These are phyloP conservation scores for Pichia kudriavzevii DNA, from an alignment of 1,139 yeast species.

Conservation along the genomic window DNA sequence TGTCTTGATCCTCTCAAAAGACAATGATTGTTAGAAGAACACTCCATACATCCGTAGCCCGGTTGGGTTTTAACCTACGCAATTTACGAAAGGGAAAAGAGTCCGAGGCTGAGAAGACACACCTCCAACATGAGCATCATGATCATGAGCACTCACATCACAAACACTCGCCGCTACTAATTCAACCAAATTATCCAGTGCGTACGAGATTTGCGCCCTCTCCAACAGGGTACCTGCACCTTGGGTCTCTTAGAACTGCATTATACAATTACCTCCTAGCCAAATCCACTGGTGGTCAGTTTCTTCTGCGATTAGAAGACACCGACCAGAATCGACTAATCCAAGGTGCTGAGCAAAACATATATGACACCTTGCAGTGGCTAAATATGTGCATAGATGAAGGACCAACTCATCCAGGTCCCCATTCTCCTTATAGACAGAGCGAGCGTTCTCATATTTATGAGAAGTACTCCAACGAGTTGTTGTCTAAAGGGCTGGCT, in stretches of 20 bases:
- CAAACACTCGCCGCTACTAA: conserved; percentile 10
- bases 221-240: conserved; percentile 88
- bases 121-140: conserved; percentile 1
- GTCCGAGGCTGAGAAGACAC: background rate
- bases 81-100: background rate
- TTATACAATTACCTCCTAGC: conserved; percentile 82
- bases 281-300: conserved; percentile 69
- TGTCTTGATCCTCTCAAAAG: too few species aligned
- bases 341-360: conserved; percentile 72
- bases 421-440: conserved; percentile 72
- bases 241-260: conserved; percentile 92
- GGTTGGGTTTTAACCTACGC: background rate
- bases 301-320: conserved; percentile 79
- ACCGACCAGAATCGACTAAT: conserved; percentile 80
- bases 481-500: conserved; percentile 63
- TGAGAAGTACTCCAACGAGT: conserved; percentile 42
- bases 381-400: conserved; percentile 73
- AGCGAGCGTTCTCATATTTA: conserved; percentile 71
- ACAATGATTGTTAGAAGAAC: background rate
- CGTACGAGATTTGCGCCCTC: conserved; percentile 96
- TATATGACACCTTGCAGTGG: conserved; percentile 73
- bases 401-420: conserved; percentile 67
- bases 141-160: conserved; percentile 9
- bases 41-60: background rate
- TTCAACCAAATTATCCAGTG: conserved; percentile 41